phyloP scores from a whole-genome alignment of 208 protist genomes.

The Acanthamoeba polyphaga region DNA sequence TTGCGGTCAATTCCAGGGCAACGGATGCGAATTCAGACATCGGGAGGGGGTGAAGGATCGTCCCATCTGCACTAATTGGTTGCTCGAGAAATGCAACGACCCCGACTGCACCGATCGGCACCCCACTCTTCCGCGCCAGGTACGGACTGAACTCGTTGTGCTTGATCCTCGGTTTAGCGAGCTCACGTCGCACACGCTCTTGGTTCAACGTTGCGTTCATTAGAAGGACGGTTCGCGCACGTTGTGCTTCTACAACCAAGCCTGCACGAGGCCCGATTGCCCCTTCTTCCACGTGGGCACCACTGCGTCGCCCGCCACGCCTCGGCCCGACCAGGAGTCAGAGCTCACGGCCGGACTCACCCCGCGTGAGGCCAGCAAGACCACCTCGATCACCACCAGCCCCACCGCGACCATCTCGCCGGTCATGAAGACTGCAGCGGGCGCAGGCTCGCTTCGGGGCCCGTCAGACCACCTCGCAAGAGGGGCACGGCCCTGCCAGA shows the following conservation, averaged over 20 bases:
- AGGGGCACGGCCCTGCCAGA: not conserved
- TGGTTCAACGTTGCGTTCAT: not conserved
- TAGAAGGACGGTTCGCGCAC: slow-evolving; percentile 13
- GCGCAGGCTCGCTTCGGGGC: not conserved
- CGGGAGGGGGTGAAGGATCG: not conserved
- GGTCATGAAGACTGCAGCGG: not conserved
- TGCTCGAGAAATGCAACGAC: not conserved
- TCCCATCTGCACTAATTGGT: not conserved
- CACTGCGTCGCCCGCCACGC: not conserved
- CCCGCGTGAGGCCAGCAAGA: not conserved
- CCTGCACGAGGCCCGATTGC: slow-evolving; percentile 7
- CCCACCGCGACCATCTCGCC: not conserved
- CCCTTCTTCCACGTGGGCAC: not conserved
- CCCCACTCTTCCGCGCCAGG: not conserved
- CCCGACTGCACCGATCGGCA: not conserved
- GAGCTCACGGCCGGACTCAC: not conserved
- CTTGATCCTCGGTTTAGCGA: not conserved
- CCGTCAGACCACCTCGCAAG: not conserved
- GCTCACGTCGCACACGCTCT: no score
- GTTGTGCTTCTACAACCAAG: slow-evolving; percentile 30
- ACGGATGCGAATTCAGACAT: not conserved
- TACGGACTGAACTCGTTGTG: not conserved
- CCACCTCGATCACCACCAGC: not conserved
- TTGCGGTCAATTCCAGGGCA: not conserved
- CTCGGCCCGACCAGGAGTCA: not conserved